phyloP scores from a whole-genome alignment of 2,329 filamentous ascomycete genomes.

The Aspergillus amoenus region DNA sequence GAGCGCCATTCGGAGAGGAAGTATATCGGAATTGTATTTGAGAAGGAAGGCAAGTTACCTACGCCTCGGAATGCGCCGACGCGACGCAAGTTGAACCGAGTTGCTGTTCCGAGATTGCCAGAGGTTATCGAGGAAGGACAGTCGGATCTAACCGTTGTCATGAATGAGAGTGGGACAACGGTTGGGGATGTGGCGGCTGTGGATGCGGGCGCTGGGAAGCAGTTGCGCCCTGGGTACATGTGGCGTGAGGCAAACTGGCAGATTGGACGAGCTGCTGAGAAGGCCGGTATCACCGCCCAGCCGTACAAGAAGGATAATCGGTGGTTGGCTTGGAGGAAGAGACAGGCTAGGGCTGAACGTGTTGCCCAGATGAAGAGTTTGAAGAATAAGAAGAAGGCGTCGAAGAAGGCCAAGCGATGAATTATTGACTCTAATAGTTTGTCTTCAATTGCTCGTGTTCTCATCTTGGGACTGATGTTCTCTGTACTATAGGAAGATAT shows the following conservation, averaged over 20 bases:
- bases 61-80: conserved; percentile 71
- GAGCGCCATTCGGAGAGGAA: conserved; percentile 77
- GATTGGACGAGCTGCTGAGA: conserved; percentile 64
- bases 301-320: conserved; percentile 59
- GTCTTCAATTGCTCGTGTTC: conserved; percentile 9
- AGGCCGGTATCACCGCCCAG: conserved; percentile 56
- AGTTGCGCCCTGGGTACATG: conserved; percentile 59
- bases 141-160: conserved; percentile 26
- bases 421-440: conserved; percentile 12
- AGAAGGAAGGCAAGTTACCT: conserved; percentile 77
- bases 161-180: conserved; percentile 23
- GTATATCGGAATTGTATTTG: conserved; percentile 91
- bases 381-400: conserved; percentile 47
- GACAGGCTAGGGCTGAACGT: conserved; percentile 49
- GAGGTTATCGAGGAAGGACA: conserved; percentile 22
- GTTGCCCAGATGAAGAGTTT: conserved; percentile 56
- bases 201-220: conserved; percentile 28
- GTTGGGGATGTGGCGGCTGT: conserved; percentile 25
- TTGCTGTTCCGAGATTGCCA: conserved; percentile 46
- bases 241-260: conserved; percentile 67
- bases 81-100: conserved; percentile 73
- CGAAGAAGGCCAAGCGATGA: conserved; percentile 37
- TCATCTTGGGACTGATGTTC: conserved; percentile 21
- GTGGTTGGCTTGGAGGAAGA: conserved; percentile 66
- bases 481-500: conserved; percentile 37